Evolutionary conservation across 2,329 filamentous ascomycete genomes (phyloP), one percentile per base, ranked within the genome.

Genomic region (Orbilia quercus): DNA sequence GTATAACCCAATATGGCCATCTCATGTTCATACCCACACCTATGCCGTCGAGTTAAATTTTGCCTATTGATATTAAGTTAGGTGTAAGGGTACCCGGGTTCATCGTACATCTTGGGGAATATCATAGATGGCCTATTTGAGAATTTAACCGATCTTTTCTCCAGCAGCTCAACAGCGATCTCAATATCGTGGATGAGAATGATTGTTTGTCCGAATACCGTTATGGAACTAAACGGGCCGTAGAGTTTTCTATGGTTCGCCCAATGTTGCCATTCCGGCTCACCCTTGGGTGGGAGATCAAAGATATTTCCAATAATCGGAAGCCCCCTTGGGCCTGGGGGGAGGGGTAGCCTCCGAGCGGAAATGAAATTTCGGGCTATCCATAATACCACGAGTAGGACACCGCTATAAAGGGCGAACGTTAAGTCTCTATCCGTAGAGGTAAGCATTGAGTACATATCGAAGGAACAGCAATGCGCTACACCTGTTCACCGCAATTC

Each of bases 211-310:
- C 81, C 83, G 3, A 81, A 81, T 58, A 85, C 81, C 48, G 81
- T 80, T 38, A 84, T 77, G 6, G 80, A 80, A 74, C 81, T 84
- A 25, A 85, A 80, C 3, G 81, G 79, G 1, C 83, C 79, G 60
- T 80, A 79, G 59, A 78, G 65, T n/a, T 80, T 76, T 18, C 78
- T 76, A 79, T 80, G 82, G n/a, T 79, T 76, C 9, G 79, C 77
- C 77, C 83, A 83, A 54, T 82, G 80, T 23, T 82, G 74, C 82
- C 82, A 83, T 20, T 78, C 80, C 74, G 82, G 79, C 16, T 76
- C 70, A 16, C 60, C 60, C n/a, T 31, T 34, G 5, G 77, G 76
- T 11, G 80, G 80, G 5, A 82, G 78, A 25, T 80, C 77, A 7
- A 77, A 76, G 14, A 82, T 74, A 54, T 81, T 81, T 14, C 81